These are phyloP conservation scores for Barbarea vulgaris DNA, from an alignment of 345 rosid species.

Conservation along the genomic window DNA sequence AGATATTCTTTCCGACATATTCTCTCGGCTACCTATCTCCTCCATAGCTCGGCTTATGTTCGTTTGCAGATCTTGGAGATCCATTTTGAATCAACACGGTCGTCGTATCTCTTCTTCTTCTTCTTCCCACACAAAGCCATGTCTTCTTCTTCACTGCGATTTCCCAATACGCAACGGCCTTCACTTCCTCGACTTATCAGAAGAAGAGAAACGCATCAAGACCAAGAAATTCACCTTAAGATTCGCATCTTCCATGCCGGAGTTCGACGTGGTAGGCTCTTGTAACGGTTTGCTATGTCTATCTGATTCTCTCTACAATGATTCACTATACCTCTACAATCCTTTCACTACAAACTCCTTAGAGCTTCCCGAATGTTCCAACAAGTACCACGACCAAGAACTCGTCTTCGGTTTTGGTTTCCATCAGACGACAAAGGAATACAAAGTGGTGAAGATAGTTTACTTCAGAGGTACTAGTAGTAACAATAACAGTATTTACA, in stretches of 20 bases:
- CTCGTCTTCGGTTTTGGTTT: slow-evolving; percentile 69
- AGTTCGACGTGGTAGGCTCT: slow-evolving; percentile 59
- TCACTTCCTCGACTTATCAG: slow-evolving; percentile 53
- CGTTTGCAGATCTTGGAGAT: slow-evolving; percentile 56
- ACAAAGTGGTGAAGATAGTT: slow-evolving; percentile 69
- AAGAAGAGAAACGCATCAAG: slow-evolving; percentile 31
- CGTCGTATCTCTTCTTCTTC: slow-evolving; percentile 38
- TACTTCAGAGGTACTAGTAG: slow-evolving; percentile 43
- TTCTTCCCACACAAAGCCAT: slow-evolving; percentile 39
- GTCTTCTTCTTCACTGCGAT: slow-evolving; percentile 68
- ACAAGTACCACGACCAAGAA: slow-evolving; percentile 46
- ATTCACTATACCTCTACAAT: slow-evolving; percentile 53
- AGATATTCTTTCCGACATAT: slow-evolving; percentile 62
- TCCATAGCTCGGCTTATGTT: slow-evolving; percentile 57
- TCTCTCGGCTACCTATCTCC: slow-evolving; percentile 63
- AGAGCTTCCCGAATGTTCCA: slow-evolving; percentile 49
- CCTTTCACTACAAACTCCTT: slow-evolving; percentile 53
- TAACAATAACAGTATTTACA: slow-evolving; percentile 8
- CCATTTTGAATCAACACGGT: slow-evolving; percentile 43
- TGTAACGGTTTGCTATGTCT: slow-evolving; percentile 67
- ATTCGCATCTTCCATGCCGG: slow-evolving; percentile 45
- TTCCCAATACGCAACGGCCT: slow-evolving; percentile 57
- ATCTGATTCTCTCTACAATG: slow-evolving; percentile 50
- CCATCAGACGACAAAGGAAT: slow-evolving; percentile 48
- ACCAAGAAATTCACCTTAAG: slow-evolving; percentile 50